These are phyloP conservation scores for Potentilla sterilis DNA, from an alignment of 306 rosid genomes.

Conservation along the genomic window DNA sequence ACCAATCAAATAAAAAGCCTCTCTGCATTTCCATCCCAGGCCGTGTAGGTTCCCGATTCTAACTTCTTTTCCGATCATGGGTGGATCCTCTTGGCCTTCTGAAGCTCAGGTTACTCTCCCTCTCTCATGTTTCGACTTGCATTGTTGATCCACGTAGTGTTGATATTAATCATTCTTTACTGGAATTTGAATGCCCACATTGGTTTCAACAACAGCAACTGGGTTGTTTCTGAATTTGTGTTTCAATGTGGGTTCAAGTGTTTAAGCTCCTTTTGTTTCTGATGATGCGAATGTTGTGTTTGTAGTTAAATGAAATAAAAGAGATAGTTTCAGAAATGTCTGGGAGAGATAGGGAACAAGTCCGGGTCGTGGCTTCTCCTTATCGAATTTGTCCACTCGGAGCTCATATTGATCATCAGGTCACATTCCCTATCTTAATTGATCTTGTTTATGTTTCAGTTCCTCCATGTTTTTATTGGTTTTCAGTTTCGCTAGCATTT, in stretches of 20 bases:
- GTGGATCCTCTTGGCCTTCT: slow-evolving; percentile 59
- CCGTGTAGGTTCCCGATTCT: slow-evolving; percentile 2
- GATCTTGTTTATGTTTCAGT: not conserved
- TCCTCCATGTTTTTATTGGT: not conserved
- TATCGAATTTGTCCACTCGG: slow-evolving; percentile 97
- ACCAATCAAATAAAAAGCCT: too few relatives aligned
- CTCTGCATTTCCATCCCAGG: not conserved
- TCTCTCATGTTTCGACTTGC: not conserved
- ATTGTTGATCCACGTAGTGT: not conserved
- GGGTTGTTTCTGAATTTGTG: not conserved
- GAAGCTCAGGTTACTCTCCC: slow-evolving; percentile 51
- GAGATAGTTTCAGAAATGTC: slow-evolving; percentile 59
- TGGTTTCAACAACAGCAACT: slow-evolving; percentile 6
- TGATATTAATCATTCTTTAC: not conserved
- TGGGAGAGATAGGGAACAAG: slow-evolving; percentile 44
- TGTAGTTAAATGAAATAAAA: slow-evolving; percentile 61
- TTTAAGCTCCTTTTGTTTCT: not conserved
- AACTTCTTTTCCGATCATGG: slow-evolving; percentile 37
- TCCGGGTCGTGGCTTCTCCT: slow-evolving; percentile 79
- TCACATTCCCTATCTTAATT: slow-evolving; percentile 20
- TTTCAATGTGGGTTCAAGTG: slow-evolving; percentile 1
- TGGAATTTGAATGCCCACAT: not conserved
- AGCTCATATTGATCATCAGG: slow-evolving; percentile 99
- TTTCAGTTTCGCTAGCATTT: not conserved
- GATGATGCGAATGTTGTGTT: not conserved